Evolutionary conservation across 2,329 filamentous ascomycete species (phyloP).

Genomic region (Aspergillus sp.): DNA sequence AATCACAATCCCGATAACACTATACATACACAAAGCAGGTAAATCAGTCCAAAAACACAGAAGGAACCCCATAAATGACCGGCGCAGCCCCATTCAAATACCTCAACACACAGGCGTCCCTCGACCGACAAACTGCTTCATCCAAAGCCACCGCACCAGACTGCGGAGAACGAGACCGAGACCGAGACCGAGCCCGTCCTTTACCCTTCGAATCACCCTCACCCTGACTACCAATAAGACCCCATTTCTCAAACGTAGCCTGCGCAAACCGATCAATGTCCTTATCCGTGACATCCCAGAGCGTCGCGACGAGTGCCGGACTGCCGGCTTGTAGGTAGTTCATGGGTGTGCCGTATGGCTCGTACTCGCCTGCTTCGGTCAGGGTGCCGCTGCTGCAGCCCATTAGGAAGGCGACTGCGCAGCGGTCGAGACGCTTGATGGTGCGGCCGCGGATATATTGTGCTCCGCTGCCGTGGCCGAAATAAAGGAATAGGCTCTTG

Average conservation of each 20-base stretch:
- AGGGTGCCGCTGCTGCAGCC: slow-evolving; percentile 84
- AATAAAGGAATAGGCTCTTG: slow-evolving; percentile 77
- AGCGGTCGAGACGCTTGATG: slow-evolving; percentile 69
- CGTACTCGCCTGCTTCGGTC: slow-evolving; percentile 75
- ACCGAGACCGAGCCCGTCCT: slow-evolving; percentile 11
- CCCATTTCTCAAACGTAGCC: slow-evolving; percentile 77
- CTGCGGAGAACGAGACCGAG: neutral
- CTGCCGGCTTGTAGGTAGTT: slow-evolving; percentile 85
- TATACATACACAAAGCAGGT: neutral
- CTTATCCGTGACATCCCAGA: slow-evolving; percentile 97
- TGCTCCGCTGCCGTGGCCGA: slow-evolving; percentile 89
- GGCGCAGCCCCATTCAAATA: slow-evolving; percentile 93
- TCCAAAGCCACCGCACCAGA: slow-evolving; percentile 51
- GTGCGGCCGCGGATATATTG: slow-evolving; percentile 87
- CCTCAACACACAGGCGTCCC: slow-evolving; percentile 73
- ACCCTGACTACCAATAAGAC: slow-evolving; percentile 49
- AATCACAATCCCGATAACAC: neutral
- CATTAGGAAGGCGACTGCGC: slow-evolving; percentile 82
- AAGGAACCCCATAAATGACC: slow-evolving; percentile 86
- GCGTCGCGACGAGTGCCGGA: slow-evolving; percentile 79
- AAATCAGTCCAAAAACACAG: slow-evolving; percentile 59
- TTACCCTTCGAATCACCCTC: slow-evolving; percentile 25
- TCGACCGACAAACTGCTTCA: slow-evolving; percentile 71
- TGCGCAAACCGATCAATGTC: slow-evolving; percentile 92
- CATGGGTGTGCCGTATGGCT: slow-evolving; percentile 82